These are phyloP conservation scores for Populus hybrid DNA, from an alignment of 441 rosid genomes.

Conservation along the genomic window DNA sequence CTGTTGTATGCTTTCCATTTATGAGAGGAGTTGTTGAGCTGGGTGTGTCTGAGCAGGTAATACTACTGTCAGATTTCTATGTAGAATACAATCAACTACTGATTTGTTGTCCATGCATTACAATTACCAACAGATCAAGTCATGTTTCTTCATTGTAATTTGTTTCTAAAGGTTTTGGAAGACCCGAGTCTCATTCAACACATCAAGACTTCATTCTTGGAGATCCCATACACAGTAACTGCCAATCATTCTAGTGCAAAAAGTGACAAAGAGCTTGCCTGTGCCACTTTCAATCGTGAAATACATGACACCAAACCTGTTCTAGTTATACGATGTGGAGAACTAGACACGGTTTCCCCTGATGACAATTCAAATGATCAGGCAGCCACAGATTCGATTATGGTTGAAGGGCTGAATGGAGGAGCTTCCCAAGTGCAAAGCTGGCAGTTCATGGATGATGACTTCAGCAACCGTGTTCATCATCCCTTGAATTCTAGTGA, in stretches of 20 bases:
- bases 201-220: slow-evolving; percentile 58
- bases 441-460: slow-evolving; percentile 72
- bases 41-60: slow-evolving; percentile 81
- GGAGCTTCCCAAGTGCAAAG: slow-evolving; percentile 71
- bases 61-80: not conserved
- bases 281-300: slow-evolving; percentile 33
- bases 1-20: slow-evolving; percentile 84
- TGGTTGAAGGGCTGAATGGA: slow-evolving; percentile 45
- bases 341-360: slow-evolving; percentile 44
- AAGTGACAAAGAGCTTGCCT: slow-evolving; percentile 25
- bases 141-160: slow-evolving; percentile 4
- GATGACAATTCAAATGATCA: slow-evolving; percentile 41
- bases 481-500: slow-evolving; percentile 73
- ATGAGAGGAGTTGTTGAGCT: slow-evolving; percentile 79
- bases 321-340: slow-evolving; percentile 36
- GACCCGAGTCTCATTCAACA: slow-evolving; percentile 61
- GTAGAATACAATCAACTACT: not conserved
- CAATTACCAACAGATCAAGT: not conserved
- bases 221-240: slow-evolving; percentile 32
- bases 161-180: slow-evolving; percentile 58
- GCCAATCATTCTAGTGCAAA: slow-evolving; percentile 29
- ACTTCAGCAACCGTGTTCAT: slow-evolving; percentile 59
- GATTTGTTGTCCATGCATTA: slow-evolving; percentile 1
- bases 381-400: slow-evolving; percentile 38
- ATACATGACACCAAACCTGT: slow-evolving; percentile 30